These are phyloP conservation scores for Begonia loranthoides DNA, from an alignment of 306 rosid genomes.

Conservation along the genomic window DNA sequence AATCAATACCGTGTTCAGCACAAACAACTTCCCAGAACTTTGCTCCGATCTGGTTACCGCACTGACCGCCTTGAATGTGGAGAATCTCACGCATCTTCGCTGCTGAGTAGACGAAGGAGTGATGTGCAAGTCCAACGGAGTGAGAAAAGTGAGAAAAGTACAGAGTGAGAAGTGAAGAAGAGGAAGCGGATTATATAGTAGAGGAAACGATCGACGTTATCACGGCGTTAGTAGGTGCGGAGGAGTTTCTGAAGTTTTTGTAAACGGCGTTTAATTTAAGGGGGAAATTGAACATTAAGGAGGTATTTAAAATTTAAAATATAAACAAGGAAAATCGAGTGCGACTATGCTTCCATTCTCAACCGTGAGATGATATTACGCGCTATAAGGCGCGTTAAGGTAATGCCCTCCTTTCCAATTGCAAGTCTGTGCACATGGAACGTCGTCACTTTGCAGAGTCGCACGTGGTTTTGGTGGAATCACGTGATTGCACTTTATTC, in stretches of 20 bases:
- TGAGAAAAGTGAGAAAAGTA: not conserved
- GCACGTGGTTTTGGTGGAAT: too few species aligned
- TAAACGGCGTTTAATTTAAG: constrained; percentile 30
- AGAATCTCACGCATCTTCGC: constrained; percentile 52
- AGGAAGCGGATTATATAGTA: constrained; percentile 15
- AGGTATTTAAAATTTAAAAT: constrained; percentile 5
- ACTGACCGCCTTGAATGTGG: constrained; percentile 59
- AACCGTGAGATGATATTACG: too few species aligned
- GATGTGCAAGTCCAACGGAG: not conserved
- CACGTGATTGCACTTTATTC: too few species aligned
- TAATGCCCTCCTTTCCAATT: too few species aligned
- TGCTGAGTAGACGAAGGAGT: not conserved
- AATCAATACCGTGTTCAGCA: constrained; percentile 51
- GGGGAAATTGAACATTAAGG: constrained; percentile 40
- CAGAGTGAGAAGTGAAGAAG: not conserved
- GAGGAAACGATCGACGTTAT: constrained; percentile 9
- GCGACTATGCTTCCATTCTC: too few species aligned
- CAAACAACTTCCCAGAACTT: constrained; percentile 70
- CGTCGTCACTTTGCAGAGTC: too few species aligned
- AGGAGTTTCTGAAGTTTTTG: constrained; percentile 6
- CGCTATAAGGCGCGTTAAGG: too few species aligned
- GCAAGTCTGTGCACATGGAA: too few species aligned
- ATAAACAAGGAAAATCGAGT: too few species aligned
- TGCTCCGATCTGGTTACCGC: constrained; percentile 66
- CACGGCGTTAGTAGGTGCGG: constrained; percentile 16